Base-by-base conservation (phyloP, 2,329 filamentous ascomycete genomes). In the Fonsecaea multimorphosa region DNA sequence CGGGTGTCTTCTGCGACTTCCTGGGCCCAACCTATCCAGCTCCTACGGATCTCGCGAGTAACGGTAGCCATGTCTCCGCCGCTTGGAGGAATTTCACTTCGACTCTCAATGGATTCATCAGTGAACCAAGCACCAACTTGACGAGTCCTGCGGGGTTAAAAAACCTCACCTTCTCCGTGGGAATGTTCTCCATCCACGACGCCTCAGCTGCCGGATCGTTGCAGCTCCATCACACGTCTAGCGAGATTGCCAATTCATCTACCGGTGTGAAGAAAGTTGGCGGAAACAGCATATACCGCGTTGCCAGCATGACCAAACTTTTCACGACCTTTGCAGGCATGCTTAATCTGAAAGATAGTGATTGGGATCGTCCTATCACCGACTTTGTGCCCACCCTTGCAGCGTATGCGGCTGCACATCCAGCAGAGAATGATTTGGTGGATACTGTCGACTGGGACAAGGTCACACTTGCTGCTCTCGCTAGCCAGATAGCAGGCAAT, bases 401-500 rank as follows among this genome's bases (percentile, higher is more conserved):
- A 3, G 59, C 72, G 4, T 67, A 38, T 19, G 29, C 56, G 22
- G 58, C 36, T 7, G 56, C 56, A 14, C 14, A 58, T 49, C 54
- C 34, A 14, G 52, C 51, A 5, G 4, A 71, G 51, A 58, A 72
- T 6, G 74, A 78, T 53, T 70, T 70, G 3, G 72, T 80, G 7
- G 72, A 74, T 27, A 72, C 75, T 1, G 73, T 81, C 1, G 72
- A 77, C 49, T 85, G 83, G 83, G 77, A 83, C 38, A 78, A 81
- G 9, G 74, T 85, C 34, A 85, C 82, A 0, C 72, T 84, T 4
- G 77, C 76, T 3, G 76, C 80, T 22, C 72, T 85, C 8, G 80
- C 81, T 1, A 78, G 76, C 2, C 83, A 85, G 49, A 74, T 84
- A 11, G 78, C 78, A 16, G 83, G 83, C 0, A 72, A 84, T 54